Conservation (phyloP, 306 rosid species). For the Vachellia collinsii region DNA sequence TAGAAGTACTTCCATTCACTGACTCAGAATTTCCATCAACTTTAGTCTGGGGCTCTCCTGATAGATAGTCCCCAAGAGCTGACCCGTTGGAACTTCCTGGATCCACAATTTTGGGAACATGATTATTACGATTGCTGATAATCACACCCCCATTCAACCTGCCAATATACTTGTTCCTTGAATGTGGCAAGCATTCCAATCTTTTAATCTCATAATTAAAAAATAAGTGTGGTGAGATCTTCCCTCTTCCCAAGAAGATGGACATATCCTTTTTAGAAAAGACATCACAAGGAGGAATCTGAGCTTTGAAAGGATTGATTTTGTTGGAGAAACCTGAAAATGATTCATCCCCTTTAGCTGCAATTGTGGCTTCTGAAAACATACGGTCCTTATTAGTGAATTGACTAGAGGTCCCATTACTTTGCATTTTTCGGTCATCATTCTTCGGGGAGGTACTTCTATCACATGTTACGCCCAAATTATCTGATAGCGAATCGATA, state of each 20-base stretch:
- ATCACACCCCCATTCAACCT: constrained; percentile 34
- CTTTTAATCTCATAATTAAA: constrained; percentile 52
- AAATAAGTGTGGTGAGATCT: constrained; percentile 62
- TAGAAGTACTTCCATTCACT: constrained; percentile 44
- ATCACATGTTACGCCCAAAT: constrained; percentile 33
- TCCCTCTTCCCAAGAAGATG: constrained; percentile 59
- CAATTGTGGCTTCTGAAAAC: constrained; percentile 45
- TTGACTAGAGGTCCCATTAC: constrained; percentile 42
- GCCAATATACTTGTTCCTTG: constrained; percentile 43
- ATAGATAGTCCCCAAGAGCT: constrained; percentile 38
- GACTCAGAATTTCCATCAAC: constrained; percentile 41
- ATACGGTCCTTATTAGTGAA: constrained; percentile 42
- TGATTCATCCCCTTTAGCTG: constrained; percentile 47
- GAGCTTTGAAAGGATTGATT: constrained; percentile 77
- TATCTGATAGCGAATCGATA: constrained; percentile 41
- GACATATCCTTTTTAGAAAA: constrained; percentile 82
- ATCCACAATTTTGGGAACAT: constrained; percentile 39
- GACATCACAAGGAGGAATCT: constrained; percentile 76
- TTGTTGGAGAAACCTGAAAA: constrained; percentile 41
- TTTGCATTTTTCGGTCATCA: constrained; percentile 34
- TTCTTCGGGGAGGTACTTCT: constrained; percentile 35
- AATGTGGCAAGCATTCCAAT: constrained; percentile 45
- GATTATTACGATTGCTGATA: constrained; percentile 35
- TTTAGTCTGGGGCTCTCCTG: constrained; percentile 44
- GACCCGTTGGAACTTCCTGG: constrained; percentile 53